Evolutionary conservation across 257 asterid genomes (phyloP), one percentile per base, ranked within the genome.

Genomic region (Penstemon eatonii): DNA sequence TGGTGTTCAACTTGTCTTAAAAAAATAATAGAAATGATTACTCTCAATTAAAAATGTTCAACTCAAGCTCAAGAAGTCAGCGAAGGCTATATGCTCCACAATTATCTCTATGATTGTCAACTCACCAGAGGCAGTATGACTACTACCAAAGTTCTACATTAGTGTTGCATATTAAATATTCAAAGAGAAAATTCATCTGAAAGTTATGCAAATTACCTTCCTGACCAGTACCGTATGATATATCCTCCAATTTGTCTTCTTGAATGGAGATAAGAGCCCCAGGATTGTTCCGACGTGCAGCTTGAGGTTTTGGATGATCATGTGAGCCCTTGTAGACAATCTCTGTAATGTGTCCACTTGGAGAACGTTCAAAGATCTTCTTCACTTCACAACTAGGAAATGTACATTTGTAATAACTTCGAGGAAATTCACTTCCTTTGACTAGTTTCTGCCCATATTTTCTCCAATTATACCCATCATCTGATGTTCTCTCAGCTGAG

Each of bases 381-480:
- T 88, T 90, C 73, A 90, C 98, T 81, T 92, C 97, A 72, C 98
- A 92, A 79, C 86, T 90, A 56, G 97, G 96, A 77, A 79, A 90
- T 5, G 98, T 92, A 73, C 97, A 92, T 79, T 92, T 92, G 83
- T 92, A 92, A 82, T 92, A 92, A 83, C 96, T 92, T 75, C 98
- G 80, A 3, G 98, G 98, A 77, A 90, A 90, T 72, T 92, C 98
- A 75, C 97, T 88, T 79, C 98, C 98, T 85, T 90, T 92, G n/a
- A 92, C 98, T 75, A 90, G 91, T 78, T 92, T 92, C 86, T 92
- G 98, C 60, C 98, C 98, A 79, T 92, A 92, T 85, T 92, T 92
- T 68, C 97, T 84, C 98, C 97, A 92, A 84, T 89, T 92, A 86
- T 82, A 92, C 69, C 96, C 95, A 82, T 92, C 98, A 33, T 92